A percentile compares a stretch with the other conserved stretches of the same genome.
These are phyloP conservation scores for Ascochyta viciae-villosae DNA, from an alignment of 2,329 filamentous ascomycete genomes.

Conservation along the genomic window DNA sequence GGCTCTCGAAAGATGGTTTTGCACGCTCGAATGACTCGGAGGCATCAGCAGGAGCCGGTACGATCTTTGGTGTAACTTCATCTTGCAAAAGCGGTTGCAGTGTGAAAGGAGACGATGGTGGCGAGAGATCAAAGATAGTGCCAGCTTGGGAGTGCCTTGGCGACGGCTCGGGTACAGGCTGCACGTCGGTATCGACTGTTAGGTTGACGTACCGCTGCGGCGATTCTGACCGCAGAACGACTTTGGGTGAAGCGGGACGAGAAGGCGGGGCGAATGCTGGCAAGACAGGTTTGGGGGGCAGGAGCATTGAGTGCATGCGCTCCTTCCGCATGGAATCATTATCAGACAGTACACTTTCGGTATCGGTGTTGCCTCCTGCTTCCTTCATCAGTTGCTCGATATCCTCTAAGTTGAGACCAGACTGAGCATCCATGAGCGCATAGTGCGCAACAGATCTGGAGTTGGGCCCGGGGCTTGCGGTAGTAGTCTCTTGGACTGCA, in stretches of 20 bases:
- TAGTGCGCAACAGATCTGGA: constrained; percentile 64
- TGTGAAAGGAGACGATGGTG: constrained; percentile 37
- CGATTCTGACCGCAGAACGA: constrained; percentile 35
- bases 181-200: constrained; percentile 32
- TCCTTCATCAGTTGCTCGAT: constrained; percentile 58
- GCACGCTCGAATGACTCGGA: constrained; percentile 4
- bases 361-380: constrained; percentile 39
- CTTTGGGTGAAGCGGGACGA: constrained; percentile 48
- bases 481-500: constrained; percentile 48
- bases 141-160: constrained; percentile 33
- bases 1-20: background rate
- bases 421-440: constrained; percentile 61
- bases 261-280: constrained; percentile 32
- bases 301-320: constrained; percentile 48
- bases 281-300: constrained; percentile 47
- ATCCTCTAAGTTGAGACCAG: constrained; percentile 53
- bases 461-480: constrained; percentile 38
- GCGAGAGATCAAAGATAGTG: constrained; percentile 46
- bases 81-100: constrained; percentile 25
- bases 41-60: constrained; percentile 1
- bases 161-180: constrained; percentile 9
- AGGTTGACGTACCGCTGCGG: constrained; percentile 27
- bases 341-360: constrained; percentile 29
- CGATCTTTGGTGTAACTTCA: background rate
- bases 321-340: constrained; percentile 35